phyloP scores from a whole-genome alignment of 2,329 filamentous ascomycete genomes.

The Byssothecium circinans region DNA sequence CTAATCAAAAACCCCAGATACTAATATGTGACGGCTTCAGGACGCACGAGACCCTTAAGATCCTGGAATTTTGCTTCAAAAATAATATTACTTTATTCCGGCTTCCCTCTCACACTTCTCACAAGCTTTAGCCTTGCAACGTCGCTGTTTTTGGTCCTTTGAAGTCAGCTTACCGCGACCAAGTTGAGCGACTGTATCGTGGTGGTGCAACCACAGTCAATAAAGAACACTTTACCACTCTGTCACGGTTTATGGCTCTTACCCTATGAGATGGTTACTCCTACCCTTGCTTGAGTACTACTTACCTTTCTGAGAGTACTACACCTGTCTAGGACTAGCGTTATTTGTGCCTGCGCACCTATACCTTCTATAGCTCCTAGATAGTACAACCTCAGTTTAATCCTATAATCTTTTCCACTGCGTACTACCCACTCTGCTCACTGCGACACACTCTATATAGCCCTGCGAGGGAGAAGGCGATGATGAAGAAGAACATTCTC shows the following conservation, averaged over 20 bases:
- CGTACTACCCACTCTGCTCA: too few species aligned
- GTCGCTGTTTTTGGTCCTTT: constrained; percentile 6
- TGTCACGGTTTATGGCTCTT: too few species aligned
- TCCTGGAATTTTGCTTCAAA: constrained; percentile 34
- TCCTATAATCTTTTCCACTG: too few species aligned
- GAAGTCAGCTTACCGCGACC: constrained; percentile 12
- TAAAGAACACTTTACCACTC: constrained; percentile 34
- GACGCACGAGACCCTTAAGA: constrained; percentile 40
- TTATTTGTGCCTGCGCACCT: too few species aligned
- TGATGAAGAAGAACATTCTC: constrained; percentile 31
- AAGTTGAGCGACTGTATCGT: constrained; percentile 22
- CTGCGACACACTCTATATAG: constrained; percentile 25
- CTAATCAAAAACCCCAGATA: constrained; percentile 32
- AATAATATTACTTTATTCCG: constrained; percentile 32
- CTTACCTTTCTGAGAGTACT: too few species aligned
- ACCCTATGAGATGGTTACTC: too few species aligned
- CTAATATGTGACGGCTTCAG: constrained; percentile 40
- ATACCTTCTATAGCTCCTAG: too few species aligned
- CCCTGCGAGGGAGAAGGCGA: constrained; percentile 16
- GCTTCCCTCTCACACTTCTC: constrained; percentile 8
- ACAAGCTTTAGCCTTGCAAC: constrained; percentile 15
- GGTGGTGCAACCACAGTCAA: constrained; percentile 18
- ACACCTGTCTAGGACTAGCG: too few species aligned
- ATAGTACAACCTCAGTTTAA: too few species aligned
- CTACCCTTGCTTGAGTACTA: too few species aligned